These are phyloP conservation scores for Skeletonema potamos DNA, from an alignment of 108 stramenopile species.

Conservation along the genomic window DNA sequence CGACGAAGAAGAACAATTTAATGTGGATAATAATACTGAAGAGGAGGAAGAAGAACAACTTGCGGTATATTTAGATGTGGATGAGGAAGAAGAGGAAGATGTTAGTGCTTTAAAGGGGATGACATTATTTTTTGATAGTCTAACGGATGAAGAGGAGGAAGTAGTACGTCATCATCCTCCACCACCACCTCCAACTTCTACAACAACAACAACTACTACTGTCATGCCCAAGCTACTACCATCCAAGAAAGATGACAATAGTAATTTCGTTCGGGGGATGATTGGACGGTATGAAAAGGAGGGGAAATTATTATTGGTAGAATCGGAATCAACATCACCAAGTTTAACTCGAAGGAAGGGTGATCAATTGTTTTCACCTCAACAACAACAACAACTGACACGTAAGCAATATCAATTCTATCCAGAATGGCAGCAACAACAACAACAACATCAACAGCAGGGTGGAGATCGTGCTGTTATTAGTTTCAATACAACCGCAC, in stretches of 20 bases:
- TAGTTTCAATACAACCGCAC: background rate
- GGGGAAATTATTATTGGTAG: background rate
- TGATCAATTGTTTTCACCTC: background rate
- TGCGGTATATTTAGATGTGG: background rate
- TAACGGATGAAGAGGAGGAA: background rate
- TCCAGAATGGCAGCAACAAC: background rate
- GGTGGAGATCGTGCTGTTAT: background rate
- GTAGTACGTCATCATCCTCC: background rate
- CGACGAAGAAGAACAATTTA: background rate
- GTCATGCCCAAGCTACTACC: background rate
- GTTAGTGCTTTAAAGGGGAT: background rate
- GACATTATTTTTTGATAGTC: background rate
- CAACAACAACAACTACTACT: background rate
- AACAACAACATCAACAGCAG: background rate
- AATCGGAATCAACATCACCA: background rate
- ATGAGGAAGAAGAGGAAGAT: background rate
- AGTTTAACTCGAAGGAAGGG: background rate
- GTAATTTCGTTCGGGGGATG: background rate
- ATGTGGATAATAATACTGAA: background rate
- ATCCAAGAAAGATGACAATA: background rate
- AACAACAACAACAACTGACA: background rate
- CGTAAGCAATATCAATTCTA: background rate
- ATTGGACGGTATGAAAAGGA: background rate
- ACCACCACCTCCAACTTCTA: background rate
- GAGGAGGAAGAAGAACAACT: background rate